Base-by-base conservation (phyloP, 2,329 filamentous ascomycete species). In the Penicillium capsulatum region DNA sequence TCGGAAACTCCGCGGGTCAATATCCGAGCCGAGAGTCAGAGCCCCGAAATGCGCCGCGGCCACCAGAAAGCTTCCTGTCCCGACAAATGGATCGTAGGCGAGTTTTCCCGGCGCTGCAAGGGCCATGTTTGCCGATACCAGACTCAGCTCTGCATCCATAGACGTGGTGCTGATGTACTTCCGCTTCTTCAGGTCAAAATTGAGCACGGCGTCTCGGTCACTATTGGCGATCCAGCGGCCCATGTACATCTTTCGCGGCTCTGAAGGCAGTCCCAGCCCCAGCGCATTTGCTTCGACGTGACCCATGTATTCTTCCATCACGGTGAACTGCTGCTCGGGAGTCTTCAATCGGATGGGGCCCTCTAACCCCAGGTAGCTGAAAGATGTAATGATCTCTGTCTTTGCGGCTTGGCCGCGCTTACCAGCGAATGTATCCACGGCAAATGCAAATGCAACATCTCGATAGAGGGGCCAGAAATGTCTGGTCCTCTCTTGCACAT, bases 71-170 rank as follows among this genome's bases (percentile, higher is more conserved):
- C 88, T 91, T 4, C 91, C 92, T 0, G 92, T 97, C 3, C 92
- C 92, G 43, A 92, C 89, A 59, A 98, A 98, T 0, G 92, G 92
- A 54, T 98, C 92, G 57, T 91, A 96, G 55, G 94, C 86, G 2
- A 97, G 61, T 59, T 86, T 94, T 0, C 88, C 91, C 0, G 89
- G 85, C 0, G 72, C 82, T 0, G 89, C 89, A 10, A 86, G 78
- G 0, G 87, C 86, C 52, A 98, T 81, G 58, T 97, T 98, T 2
- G 91, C 92, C 0, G 90, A 96, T 15, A 98, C 72, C 1, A 98
- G 75, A 9, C 89, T 86, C 30, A 98, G 74, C 63, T 97, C 92
- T 0, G 91, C 86, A 61, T 98, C 92, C 92, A 98, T 97, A 31
- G 86, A 92, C 0, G 92, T 98, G 0, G 91, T 97, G 52, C 85